Percentiles rank a stretch among this genome's conserved stretches.
Conservation (phyloP, 73 alveolate species). For the Paramecium tetraurelia region DNA sequence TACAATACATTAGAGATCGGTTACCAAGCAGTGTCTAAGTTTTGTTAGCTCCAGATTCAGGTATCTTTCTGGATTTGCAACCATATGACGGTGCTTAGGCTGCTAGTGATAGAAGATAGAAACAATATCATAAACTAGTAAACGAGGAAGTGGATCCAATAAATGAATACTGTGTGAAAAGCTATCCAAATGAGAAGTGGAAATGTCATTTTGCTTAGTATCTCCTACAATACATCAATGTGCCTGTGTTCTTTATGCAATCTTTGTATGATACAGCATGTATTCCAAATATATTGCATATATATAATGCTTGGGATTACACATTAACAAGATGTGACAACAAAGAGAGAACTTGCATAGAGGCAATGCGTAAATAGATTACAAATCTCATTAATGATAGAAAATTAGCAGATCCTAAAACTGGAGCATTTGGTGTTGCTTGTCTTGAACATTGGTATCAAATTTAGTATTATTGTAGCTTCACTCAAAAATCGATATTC, state of each 20-base stretch:
- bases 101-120: conserved; percentile 47
- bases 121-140: conserved; percentile 22
- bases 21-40: conserved; percentile 4
- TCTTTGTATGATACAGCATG: conserved; percentile 53
- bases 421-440: conserved; percentile 6
- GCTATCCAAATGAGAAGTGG: neutral
- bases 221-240: neutral
- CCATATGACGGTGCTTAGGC: neutral
- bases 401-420: neutral
- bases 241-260: conserved; percentile 50
- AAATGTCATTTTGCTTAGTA: conserved; percentile 56
- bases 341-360: neutral
- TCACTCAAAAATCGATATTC: neutral
- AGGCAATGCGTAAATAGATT: neutral
- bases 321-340: neutral
- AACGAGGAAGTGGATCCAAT: neutral
- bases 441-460: conserved; percentile 49
- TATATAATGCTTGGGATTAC: neutral
- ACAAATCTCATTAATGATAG: neutral
- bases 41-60: conserved; percentile 62
- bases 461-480: neutral
- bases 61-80: conserved; percentile 42
- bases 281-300: conserved; percentile 11
- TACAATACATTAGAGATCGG: conserved; percentile 35
- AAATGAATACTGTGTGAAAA: neutral